Conservation (phyloP, 73 alveolate genomes). For the Uronychia binucleata region DNA sequence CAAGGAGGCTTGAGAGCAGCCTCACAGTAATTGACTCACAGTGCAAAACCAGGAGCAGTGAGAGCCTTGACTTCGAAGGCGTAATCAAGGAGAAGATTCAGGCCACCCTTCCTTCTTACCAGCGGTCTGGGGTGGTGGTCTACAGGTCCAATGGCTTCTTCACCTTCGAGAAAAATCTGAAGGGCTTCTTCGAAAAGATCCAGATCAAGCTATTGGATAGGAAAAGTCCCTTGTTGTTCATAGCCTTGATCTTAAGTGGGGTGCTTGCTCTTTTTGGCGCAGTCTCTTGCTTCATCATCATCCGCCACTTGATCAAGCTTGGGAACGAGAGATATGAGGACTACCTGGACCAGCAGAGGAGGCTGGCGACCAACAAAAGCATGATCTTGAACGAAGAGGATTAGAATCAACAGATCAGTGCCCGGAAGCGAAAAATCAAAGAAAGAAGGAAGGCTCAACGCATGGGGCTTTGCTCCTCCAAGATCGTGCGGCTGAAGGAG, state of each 20-base stretch:
- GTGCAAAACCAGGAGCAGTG: neutral
- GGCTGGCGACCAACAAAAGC: conserved; percentile 3
- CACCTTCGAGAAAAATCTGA: neutral
- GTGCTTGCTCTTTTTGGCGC: too few relatives aligned
- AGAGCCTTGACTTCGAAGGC: neutral
- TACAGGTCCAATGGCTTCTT: neutral
- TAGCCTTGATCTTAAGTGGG: too few relatives aligned
- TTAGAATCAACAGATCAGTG: neutral
- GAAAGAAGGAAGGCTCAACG: neutral
- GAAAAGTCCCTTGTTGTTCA: too few relatives aligned
- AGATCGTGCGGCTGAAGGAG: neutral
- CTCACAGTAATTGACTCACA: neutral
- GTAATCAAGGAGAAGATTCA: neutral
- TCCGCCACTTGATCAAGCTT: neutral
- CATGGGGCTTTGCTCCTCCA: conserved; percentile 5
- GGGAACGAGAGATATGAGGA: neutral
- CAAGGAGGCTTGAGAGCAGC: neutral
- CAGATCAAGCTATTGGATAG: neutral
- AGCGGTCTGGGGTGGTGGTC: neutral
- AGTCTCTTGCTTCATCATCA: neutral
- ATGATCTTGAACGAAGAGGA: neutral
- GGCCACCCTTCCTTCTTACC: neutral
- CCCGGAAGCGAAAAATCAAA: neutral
- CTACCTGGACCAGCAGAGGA: conserved; percentile 9
- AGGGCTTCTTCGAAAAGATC: neutral